phyloP scores from a whole-genome alignment of 164 flowering plant genomes.

The Akebia trifoliata region DNA sequence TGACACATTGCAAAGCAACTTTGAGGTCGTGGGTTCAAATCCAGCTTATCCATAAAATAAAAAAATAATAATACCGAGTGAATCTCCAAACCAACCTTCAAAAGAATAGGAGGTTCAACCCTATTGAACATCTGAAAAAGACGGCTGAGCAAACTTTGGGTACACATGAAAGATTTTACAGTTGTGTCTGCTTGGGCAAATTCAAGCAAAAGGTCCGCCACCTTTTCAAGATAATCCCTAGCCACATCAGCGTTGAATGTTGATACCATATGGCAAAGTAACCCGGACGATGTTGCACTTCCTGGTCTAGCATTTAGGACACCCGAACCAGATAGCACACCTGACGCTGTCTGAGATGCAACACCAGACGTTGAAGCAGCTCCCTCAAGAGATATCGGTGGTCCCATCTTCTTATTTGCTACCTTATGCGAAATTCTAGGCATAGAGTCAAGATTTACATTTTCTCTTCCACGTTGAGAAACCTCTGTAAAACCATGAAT shows the following conservation, averaged over 20 bases:
- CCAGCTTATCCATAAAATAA: too few relatives aligned
- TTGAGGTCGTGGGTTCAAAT: too few relatives aligned
- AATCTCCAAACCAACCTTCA: conserved; percentile 52
- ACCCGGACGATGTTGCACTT: conserved; percentile 92
- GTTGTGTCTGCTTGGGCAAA: conserved; percentile 87
- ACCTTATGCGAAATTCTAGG: conserved; percentile 60
- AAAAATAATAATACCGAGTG: not conserved
- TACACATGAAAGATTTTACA: conserved; percentile 91
- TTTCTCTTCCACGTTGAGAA: conserved; percentile 82
- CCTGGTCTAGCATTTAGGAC: conserved; percentile 97
- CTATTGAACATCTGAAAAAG: conserved; percentile 96
- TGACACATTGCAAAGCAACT: too few relatives aligned
- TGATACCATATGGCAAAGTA: conserved; percentile 90
- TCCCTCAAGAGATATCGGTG: conserved; percentile 49
- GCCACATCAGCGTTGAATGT: conserved; percentile 90
- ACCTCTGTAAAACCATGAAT: conserved; percentile 55
- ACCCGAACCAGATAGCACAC: conserved; percentile 96
- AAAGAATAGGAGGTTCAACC: conserved; percentile 80
- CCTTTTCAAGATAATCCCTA: conserved; percentile 88
- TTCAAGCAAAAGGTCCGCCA: conserved; percentile 89
- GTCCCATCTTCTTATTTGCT: conserved; percentile 47
- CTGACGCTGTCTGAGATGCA: conserved; percentile 87
- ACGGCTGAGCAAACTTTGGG: conserved; percentile 88
- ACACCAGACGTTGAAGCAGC: conserved; percentile 69
- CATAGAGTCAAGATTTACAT: conserved; percentile 54